Percentiles rank a stretch among this genome's conserved stretches.
Conservation (phyloP, 768 basidiomycete genomes). For the Tulasnella sp. region DNA sequence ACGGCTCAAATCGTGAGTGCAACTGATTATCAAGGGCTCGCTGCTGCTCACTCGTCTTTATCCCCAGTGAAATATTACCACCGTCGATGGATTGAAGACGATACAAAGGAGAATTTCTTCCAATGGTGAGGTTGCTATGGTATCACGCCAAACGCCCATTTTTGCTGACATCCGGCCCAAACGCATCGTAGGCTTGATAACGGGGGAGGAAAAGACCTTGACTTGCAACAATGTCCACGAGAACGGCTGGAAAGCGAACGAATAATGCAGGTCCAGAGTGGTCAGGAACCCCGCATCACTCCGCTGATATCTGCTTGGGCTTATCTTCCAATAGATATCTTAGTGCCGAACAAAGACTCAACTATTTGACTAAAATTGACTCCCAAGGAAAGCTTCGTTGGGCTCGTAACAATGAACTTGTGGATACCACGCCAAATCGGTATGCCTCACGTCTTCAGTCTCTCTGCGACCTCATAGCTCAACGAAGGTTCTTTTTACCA, state of each 20-base stretch:
- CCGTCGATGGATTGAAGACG: conserved; percentile 58
- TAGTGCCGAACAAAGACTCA: conserved; percentile 62
- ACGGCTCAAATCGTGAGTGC: conserved; percentile 60
- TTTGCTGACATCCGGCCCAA: background rate
- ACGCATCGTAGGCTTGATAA: conserved; percentile 58
- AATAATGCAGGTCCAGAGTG: conserved; percentile 17
- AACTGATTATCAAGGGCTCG: background rate
- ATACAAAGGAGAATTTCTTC: conserved; percentile 71
- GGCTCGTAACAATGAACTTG: conserved; percentile 59
- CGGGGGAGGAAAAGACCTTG: conserved; percentile 60
- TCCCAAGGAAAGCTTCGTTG: conserved; percentile 58
- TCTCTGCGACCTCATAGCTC: background rate
- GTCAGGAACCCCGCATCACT: background rate
- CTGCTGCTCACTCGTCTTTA: background rate
- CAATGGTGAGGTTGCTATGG: conserved; percentile 50
- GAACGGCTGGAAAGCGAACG: conserved; percentile 62
- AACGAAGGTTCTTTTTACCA: background rate
- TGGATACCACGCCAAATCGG: conserved; percentile 60
- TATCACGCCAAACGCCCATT: conserved; percentile 6
- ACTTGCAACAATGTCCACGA: conserved; percentile 61
- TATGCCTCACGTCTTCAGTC: background rate
- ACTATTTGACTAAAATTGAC: conserved; percentile 65
- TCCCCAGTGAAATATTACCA: conserved; percentile 59
- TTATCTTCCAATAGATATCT: conserved; percentile 51
- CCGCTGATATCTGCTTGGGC: background rate